phyloP scores from a whole-genome alignment of 2,329 filamentous ascomycete species.

The Pseudogymnoascus sp. region DNA sequence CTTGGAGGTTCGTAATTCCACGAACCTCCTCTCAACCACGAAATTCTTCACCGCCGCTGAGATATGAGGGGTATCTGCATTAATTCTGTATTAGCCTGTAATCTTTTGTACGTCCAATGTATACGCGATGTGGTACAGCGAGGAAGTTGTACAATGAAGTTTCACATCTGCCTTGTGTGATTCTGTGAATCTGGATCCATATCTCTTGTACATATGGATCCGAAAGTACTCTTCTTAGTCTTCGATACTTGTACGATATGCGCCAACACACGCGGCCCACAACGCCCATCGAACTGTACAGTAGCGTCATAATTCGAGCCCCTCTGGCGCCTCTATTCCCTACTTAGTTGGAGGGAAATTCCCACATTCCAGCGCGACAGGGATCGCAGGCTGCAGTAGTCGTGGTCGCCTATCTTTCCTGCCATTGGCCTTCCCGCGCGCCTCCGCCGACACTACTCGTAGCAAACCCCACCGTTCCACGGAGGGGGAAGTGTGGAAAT shows the following conservation, averaged over 20 bases:
- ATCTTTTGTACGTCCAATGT: background rate
- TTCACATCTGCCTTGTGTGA: background rate
- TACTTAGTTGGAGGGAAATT: background rate
- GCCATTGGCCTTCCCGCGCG: constrained; percentile 4
- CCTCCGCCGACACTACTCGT: background rate
- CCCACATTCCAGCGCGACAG: constrained; percentile 7
- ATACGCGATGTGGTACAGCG: background rate
- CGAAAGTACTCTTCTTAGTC: background rate
- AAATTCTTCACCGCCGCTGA: background rate
- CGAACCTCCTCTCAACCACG: too few relatives aligned
- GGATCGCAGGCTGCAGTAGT: constrained; percentile 4
- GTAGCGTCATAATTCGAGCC: background rate
- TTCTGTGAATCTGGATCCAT: background rate
- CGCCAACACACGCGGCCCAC: constrained; percentile 1
- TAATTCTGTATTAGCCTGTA: background rate
- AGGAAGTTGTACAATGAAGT: background rate
- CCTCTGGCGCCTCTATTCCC: background rate
- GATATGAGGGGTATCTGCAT: background rate
- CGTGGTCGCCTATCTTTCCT: background rate
- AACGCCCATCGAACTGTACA: background rate
- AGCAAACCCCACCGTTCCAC: background rate
- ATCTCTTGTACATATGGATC: background rate
- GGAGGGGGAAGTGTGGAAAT: background rate
- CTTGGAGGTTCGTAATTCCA: background rate
- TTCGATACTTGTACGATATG: background rate